phyloP scores from a whole-genome alignment of 2,329 filamentous ascomycete species.

The Bretziella fagacearum region DNA sequence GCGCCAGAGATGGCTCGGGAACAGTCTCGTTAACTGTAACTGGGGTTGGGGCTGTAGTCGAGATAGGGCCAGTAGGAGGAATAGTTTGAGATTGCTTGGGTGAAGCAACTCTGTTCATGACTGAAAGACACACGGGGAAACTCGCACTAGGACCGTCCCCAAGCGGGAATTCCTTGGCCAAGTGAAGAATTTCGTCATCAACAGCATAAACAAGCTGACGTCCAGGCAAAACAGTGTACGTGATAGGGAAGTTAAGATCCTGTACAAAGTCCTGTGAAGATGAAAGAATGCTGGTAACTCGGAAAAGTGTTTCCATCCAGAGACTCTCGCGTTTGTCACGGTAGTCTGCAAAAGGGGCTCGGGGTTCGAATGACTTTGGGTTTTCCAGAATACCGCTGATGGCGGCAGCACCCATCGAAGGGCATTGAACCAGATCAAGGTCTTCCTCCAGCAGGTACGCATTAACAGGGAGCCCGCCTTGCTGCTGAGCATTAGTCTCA shows the following conservation, averaged over 20 bases:
- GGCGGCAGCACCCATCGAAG: conserved; percentile 10
- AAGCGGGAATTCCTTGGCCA: conserved; percentile 9
- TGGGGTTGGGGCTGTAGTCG: not conserved
- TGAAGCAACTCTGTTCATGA: conserved; percentile 3
- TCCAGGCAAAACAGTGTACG: conserved; percentile 8
- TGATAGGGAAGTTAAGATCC: conserved; percentile 11
- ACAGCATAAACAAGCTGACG: conserved; percentile 11
- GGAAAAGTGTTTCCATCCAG: conserved; percentile 11
- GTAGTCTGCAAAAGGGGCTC: not conserved
- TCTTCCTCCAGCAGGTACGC: conserved; percentile 15
- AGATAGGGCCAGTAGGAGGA: not conserved
- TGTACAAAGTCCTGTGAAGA: conserved; percentile 10
- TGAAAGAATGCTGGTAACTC: conserved; percentile 11
- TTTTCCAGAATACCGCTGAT: conserved; percentile 4
- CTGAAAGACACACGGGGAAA: conserved; percentile 11
- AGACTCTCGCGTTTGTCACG: conserved; percentile 4
- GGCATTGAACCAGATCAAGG: conserved; percentile 9
- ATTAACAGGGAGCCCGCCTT: conserved; percentile 8
- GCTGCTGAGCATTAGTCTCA: conserved; percentile 3
- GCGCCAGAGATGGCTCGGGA: not conserved
- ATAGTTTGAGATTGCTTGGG: not conserved
- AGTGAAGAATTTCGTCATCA: conserved; percentile 10
- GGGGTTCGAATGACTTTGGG: conserved; percentile 2
- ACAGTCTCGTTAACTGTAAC: not conserved
- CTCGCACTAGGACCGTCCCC: conserved; percentile 8